phyloP scores from a whole-genome alignment of 1,284 basidiomycete genomes.

The Ceratobasidium sp. region DNA sequence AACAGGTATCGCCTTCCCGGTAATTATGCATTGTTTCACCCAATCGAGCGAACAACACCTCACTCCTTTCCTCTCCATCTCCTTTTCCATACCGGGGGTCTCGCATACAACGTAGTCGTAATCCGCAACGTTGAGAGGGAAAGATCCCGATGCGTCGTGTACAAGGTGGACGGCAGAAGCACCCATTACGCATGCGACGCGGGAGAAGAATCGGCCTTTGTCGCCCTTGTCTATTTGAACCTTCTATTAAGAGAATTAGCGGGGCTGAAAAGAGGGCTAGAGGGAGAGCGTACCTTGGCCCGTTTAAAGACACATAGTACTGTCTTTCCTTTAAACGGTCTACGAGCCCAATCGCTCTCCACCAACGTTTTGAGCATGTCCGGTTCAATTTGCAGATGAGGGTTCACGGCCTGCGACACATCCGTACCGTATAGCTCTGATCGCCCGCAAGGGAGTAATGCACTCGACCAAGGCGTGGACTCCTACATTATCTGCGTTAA shows the following conservation, averaged over 20 bases:
- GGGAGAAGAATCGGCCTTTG: conserved; percentile 53
- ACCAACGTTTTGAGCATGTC: conserved; percentile 70
- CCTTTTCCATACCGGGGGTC: conserved; percentile 58
- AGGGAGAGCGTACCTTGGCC: conserved; percentile 28
- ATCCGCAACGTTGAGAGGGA: conserved; percentile 50
- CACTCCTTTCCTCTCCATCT: conserved; percentile 57
- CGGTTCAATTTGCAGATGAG: conserved; percentile 73
- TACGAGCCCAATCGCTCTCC: conserved; percentile 60
- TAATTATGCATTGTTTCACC: conserved; percentile 86
- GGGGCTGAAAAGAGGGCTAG: neutral
- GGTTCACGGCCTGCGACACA: conserved; percentile 78
- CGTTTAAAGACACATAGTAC: conserved; percentile 53
- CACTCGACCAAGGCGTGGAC: conserved; percentile 68
- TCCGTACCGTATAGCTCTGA: conserved; percentile 66
- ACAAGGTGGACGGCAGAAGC: conserved; percentile 75
- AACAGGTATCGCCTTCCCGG: conserved; percentile 66
- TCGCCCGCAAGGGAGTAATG: conserved; percentile 78
- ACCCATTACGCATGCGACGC: conserved; percentile 80
- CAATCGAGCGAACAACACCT: conserved; percentile 66
- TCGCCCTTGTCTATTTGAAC: conserved; percentile 26
- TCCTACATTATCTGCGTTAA: conserved; percentile 46
- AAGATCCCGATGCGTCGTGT: conserved; percentile 57
- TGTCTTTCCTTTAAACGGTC: conserved; percentile 47
- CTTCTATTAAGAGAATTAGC: conserved; percentile 38
- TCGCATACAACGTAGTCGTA: conserved; percentile 79